phyloP scores from a whole-genome alignment of 2,329 filamentous ascomycete genomes.

The Fusarium metavorans region DNA sequence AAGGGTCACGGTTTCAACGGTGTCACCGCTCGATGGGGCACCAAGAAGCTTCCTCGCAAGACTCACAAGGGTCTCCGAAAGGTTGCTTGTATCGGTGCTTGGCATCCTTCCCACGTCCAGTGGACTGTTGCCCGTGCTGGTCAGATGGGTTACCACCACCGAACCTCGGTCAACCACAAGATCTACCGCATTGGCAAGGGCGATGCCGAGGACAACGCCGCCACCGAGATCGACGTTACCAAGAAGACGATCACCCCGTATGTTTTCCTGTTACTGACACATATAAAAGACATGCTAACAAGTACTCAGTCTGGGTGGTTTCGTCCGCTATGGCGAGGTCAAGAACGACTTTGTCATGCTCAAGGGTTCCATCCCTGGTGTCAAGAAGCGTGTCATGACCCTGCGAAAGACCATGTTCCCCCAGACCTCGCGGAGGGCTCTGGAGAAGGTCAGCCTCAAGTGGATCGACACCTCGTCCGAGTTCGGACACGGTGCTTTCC shows the following conservation, averaged over 20 bases:
- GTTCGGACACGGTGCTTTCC: conserved; percentile 99
- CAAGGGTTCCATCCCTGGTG: conserved; percentile 97
- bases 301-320: conserved; percentile 86
- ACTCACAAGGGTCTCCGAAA: conserved; percentile 99
- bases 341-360: conserved; percentile 99
- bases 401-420: conserved; percentile 99
- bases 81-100: conserved; percentile 99
- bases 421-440: conserved; percentile 93
- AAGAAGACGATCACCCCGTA: conserved; percentile 99
- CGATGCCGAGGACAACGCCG: conserved; percentile 89
- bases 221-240: conserved; percentile 95
- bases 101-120: conserved; percentile 99
- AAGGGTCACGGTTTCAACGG: conserved; percentile 99
- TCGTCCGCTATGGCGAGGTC: conserved; percentile 98
- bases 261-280: conserved; percentile 58
- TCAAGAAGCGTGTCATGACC: conserved; percentile 99
- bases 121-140: conserved; percentile 99
- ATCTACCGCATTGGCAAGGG: conserved; percentile 98
- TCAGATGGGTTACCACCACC: conserved; percentile 99
- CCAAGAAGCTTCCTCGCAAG: conserved; percentile 99
- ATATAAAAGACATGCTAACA: conserved; percentile 48
- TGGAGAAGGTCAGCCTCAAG: conserved; percentile 99
- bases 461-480: conserved; percentile 99
- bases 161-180: conserved; percentile 99
- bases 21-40: conserved; percentile 98